Evolutionary conservation across 768 basidiomycete genomes (phyloP), one percentile per base, ranked within the genome.

Genomic region (Mrakia frigida): DNA sequence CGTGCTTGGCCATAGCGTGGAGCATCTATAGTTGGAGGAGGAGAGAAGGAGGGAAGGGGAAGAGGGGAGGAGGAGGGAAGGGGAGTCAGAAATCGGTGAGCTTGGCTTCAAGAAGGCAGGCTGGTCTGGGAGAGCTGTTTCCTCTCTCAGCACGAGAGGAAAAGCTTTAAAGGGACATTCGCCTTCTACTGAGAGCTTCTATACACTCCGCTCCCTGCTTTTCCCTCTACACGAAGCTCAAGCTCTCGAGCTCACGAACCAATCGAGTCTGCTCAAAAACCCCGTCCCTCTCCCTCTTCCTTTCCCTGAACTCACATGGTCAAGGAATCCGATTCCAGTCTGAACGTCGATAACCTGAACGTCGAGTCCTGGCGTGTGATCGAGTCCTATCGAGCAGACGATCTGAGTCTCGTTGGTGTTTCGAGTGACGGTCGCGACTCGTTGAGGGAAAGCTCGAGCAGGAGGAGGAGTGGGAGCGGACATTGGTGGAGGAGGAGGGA

Each of bases 241-340:
- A 63, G 25, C 65, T n/a, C 39, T 10, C 25, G 35, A 35, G 25
- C 65, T 68, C 31, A 10, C 33, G n/a, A 31, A 21, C 25, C 65
- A 35, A 16, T 39, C 31, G 37, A 21, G 31, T 37, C 63, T 0
- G 31, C 63, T 33, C 31, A 11, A 23, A 31, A 21, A 21, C 21
- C 63, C 35, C 33, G 33, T 1, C 31, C 23, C 1, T 5, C 35
- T 39, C 65, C 33, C 39, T 37, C 37, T 9, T 35, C 35, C 65
- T 68, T 3, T 6, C 6, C n/a, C 25, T 28, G 16, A 52, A 84
- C 87, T 77, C 84, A 94, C 96, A 86, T 99, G 97, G 84, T 99
- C 96, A 52, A 98, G 87, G 83, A 98, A 99, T n/a, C 97, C 97
- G 77, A 99, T 95, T 37, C 97, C 97, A 1, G 96, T 98, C 31